A percentile compares a stretch with the other conserved stretches of the same genome.
Evolutionary conservation across 2,329 filamentous ascomycete genomes (phyloP).

Genomic region (Neofusicoccum sp.): DNA sequence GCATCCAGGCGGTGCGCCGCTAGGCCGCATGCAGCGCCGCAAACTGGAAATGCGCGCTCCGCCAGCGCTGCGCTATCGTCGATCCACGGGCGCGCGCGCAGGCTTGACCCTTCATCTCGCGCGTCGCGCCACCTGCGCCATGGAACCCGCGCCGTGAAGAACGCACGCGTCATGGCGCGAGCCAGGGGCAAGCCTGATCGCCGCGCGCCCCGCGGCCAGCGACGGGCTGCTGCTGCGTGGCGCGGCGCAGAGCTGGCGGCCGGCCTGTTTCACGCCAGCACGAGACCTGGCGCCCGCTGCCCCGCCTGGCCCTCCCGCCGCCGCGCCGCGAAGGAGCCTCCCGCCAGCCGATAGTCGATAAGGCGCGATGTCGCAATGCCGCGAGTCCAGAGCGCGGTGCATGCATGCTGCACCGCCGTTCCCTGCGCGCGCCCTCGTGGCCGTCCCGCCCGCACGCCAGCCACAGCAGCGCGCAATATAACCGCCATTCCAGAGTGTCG

Average conservation of each 20-base stretch:
- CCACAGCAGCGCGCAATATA: too few relatives aligned
- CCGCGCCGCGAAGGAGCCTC: too few relatives aligned
- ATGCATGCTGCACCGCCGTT: neutral
- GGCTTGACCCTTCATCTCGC: constrained; percentile 6
- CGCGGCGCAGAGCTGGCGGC: too few relatives aligned
- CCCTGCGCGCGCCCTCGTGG: neutral
- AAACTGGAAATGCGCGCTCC: neutral
- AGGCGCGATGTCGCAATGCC: constrained; percentile 4
- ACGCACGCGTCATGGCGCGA: too few relatives aligned
- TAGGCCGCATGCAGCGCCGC: neutral
- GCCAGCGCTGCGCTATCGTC: neutral
- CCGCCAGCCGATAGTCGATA: too few relatives aligned
- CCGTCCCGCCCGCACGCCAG: too few relatives aligned
- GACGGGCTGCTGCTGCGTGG: too few relatives aligned
- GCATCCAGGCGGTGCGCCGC: neutral
- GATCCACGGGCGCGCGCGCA: neutral
- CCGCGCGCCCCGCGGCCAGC: too few relatives aligned
- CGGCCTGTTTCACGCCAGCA: too few relatives aligned
- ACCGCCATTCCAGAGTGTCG: too few relatives aligned
- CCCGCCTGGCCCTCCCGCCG: too few relatives aligned
- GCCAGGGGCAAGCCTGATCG: neutral
- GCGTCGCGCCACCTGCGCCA: neutral
- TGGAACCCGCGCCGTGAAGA: neutral
- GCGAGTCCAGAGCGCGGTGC: neutral
- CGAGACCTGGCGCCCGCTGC: too few relatives aligned